Base-by-base conservation (phyloP, 495 filamentous ascomycete species). In the Penicillium canescens region DNA sequence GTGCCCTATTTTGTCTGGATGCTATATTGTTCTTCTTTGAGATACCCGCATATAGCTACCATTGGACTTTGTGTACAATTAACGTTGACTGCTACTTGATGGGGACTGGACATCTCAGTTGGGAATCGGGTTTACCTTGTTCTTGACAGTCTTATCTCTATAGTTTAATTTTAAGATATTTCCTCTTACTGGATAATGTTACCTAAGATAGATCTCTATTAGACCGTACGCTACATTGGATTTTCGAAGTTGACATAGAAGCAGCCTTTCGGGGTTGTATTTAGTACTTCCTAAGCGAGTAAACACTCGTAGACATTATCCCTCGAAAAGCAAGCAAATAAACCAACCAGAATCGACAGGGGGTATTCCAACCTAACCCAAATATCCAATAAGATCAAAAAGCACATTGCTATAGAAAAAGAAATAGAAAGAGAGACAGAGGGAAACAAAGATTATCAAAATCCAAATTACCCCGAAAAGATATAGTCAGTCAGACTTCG, bases 351-450 rank as follows among this genome's bases (percentile, higher is more conserved):
- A 36, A 53, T 37, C n/a, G n/a, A 34, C 42, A 37, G 28, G 46
- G 54, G 50, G 58, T 61, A 61, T 61, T 57, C 16, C 41, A 54
- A 42, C 39, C 13, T 18, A 44, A 42, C 34, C 24, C 31, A 45
- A 43, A 54, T 26, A 36, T 31, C 13, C 35, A 44, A 36, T 10
- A 28, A 52, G 14, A 8, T 16, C 20, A 20, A 28, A 41, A 38
- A 23, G 9, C 12, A 21, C 23, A 14, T 23, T 41, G 23, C 28
- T 20, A 20, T 13, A 12, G n/a, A 41, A 31, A 37, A 10, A 41
- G 14, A 12, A 21, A 42, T 12, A 42, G 14, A 24, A 41, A 4
- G n/a, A 36, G 23, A 33, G 16, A 46, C 20, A 3, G n/a, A n/a
- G 8, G 10, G 9, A 31, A 12, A 45, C 28, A 44, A 26, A 26